Evolutionary conservation across 2,329 filamentous ascomycete genomes (phyloP).

Genomic region (Fusarium sp.): DNA sequence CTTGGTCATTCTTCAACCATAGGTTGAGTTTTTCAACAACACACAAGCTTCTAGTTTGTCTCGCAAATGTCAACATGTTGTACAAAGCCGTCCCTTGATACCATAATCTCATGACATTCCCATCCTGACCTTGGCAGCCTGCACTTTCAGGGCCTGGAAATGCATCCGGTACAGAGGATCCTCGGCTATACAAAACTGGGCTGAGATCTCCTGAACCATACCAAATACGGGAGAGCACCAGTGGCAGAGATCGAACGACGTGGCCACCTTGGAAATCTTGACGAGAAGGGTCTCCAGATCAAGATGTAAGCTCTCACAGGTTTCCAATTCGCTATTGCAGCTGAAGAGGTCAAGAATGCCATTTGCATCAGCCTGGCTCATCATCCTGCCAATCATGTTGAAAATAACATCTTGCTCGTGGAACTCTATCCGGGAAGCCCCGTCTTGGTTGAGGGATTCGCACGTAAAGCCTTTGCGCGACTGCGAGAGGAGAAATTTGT

Average conservation of each 20-base stretch:
- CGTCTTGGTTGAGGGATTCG: too few relatives aligned
- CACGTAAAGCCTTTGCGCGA: constrained; percentile 7
- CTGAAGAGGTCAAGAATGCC: constrained; percentile 20
- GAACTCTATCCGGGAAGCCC: too few relatives aligned
- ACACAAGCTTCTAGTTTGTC: too few relatives aligned
- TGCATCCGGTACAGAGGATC: constrained; percentile 20
- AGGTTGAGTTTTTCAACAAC: too few relatives aligned
- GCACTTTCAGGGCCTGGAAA: constrained; percentile 1
- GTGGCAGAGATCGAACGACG: constrained; percentile 17
- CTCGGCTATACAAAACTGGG: background rate
- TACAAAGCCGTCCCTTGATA: background rate
- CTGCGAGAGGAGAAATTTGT: background rate
- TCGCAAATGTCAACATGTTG: background rate
- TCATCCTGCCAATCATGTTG: constrained; percentile 21
- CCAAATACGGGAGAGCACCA: constrained; percentile 4
- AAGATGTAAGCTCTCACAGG: background rate
- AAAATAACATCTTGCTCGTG: constrained; percentile 5
- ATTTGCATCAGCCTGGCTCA: constrained; percentile 18
- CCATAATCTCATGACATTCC: too few relatives aligned
- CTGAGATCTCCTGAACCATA: constrained; percentile 1
- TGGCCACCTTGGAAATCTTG: constrained; percentile 8
- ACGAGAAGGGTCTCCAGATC: constrained; percentile 1
- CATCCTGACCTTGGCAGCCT: constrained; percentile 21
- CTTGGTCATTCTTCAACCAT: too few relatives aligned
- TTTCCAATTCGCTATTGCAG: background rate